Percentiles rank a stretch among this genome's conserved stretches.
Conservation (phyloP, 2,329 filamentous ascomycete species). For the Teratosphaeria zuluensis region DNA sequence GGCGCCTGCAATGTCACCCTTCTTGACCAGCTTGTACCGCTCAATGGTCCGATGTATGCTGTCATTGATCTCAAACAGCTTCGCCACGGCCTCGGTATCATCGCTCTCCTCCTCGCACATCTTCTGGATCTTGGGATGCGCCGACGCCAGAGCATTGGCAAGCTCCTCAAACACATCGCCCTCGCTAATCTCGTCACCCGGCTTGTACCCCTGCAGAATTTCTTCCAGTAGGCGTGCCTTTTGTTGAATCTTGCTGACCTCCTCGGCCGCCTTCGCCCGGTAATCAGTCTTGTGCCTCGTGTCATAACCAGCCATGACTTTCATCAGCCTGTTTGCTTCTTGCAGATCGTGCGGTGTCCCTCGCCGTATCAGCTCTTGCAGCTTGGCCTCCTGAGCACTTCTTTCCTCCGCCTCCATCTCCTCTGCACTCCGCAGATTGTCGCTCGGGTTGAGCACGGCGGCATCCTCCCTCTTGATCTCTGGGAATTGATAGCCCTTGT, state of each 20-base stretch:
- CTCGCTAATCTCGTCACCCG: conserved; percentile 67
- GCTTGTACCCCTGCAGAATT: conserved; percentile 73
- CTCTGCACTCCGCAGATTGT: conserved; percentile 90
- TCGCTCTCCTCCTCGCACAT: conserved; percentile 99
- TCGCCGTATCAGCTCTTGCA: conserved; percentile 89
- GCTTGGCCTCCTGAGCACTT: conserved; percentile 92
- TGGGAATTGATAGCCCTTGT: conserved; percentile 95
- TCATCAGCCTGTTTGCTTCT: conserved; percentile 96
- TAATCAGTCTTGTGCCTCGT: conserved; percentile 95
- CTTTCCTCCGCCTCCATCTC: conserved; percentile 98
- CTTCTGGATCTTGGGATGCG: conserved; percentile 96
- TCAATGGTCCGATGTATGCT: conserved; percentile 96
- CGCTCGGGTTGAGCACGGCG: conserved; percentile 90
- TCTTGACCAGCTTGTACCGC: conserved; percentile 90
- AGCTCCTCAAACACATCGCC: conserved; percentile 72
- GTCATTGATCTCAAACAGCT: conserved; percentile 94
- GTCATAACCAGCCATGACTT: conserved; percentile 97
- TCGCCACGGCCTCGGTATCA: conserved; percentile 89
- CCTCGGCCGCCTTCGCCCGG: conserved; percentile 91
- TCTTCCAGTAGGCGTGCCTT: conserved; percentile 90
- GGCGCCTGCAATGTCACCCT: conserved; percentile 78
- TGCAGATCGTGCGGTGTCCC: conserved; percentile 88
- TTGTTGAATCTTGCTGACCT: conserved; percentile 88
- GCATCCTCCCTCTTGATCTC: conserved; percentile 89
- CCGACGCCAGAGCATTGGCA: conserved; percentile 77